phyloP scores from a whole-genome alignment of 495 filamentous ascomycete genomes.

The Aspergillus campestris region DNA sequence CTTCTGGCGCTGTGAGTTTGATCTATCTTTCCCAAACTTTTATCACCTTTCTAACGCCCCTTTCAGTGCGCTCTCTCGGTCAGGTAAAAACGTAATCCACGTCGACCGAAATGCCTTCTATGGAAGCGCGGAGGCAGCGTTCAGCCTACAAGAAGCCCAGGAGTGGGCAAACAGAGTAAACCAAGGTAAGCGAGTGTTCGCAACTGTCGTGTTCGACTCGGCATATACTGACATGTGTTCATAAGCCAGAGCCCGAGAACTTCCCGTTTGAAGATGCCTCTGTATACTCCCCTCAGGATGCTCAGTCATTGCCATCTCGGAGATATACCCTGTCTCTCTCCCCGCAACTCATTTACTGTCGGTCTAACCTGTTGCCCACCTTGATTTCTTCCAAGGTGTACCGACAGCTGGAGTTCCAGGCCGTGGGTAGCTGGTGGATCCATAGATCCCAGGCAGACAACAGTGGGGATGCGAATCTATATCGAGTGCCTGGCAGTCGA shows the following conservation, averaged over 20 bases:
- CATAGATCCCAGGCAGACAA: conserved; percentile 24
- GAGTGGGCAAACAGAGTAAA: conserved; percentile 55
- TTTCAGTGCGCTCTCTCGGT: conserved; percentile 82
- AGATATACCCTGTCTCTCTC: conserved; percentile 78
- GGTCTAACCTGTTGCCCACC: conserved; percentile 62
- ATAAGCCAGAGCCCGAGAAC: conserved; percentile 23
- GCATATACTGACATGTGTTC: conserved; percentile 17
- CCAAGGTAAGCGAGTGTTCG: conserved; percentile 27
- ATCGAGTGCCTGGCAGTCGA: conserved; percentile 68
- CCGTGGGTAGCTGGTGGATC: conserved; percentile 91
- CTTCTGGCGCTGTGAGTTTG: conserved; percentile 81
- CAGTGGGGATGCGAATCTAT: conserved; percentile 21
- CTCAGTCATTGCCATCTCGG: conserved; percentile 54
- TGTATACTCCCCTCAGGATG: conserved; percentile 15
- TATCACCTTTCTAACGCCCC: conserved; percentile 1
- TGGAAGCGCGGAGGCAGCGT: conserved; percentile 75
- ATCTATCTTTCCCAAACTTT: conserved; percentile 4
- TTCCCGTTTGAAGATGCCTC: conserved; percentile 34
- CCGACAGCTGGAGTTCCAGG: conserved; percentile 83
- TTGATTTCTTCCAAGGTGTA: conserved; percentile 85
- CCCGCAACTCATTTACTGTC: conserved; percentile 80
- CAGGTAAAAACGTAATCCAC: conserved; percentile 85
- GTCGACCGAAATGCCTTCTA: conserved; percentile 84
- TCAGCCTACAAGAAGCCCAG: conserved; percentile 76
- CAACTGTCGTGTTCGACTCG: not conserved